These are phyloP conservation scores for Leishmania major DNA, from an alignment of 208 protist species.

Conservation along the genomic window DNA sequence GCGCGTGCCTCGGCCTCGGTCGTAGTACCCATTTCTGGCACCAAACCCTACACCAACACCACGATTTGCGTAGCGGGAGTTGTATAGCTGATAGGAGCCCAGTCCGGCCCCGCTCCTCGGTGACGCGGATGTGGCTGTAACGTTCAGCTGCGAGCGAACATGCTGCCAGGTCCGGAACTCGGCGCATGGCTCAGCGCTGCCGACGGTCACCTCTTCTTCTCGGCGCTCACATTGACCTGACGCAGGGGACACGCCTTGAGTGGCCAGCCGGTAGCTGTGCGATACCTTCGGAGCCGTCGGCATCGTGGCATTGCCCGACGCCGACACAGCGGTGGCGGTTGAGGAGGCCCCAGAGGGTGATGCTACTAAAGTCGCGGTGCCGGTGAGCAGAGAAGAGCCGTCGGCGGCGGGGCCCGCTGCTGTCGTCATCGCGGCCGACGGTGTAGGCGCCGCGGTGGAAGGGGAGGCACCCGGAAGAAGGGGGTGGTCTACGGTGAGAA, in stretches of 20 bases:
- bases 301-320: background rate
- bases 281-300: constrained; percentile 8
- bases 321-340: background rate
- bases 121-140: background rate
- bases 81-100: constrained; percentile 19
- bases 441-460: background rate
- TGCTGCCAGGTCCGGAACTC: constrained; percentile 29
- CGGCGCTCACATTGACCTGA: constrained; percentile 17
- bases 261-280: constrained; percentile 23
- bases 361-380: background rate
- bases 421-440: background rate
- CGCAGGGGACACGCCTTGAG: constrained; percentile 10
- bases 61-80: constrained; percentile 20
- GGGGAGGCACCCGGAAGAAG: constrained; percentile 9
- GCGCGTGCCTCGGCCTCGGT: constrained; percentile 10
- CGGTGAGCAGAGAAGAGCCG: background rate
- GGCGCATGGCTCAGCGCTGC: constrained; percentile 17
- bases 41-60: background rate
- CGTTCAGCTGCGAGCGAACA: constrained; percentile 24
- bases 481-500: constrained; percentile 19
- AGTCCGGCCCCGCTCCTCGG: background rate
- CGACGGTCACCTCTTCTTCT: constrained; percentile 2
- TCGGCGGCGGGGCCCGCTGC: background rate
- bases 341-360: background rate
- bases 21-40: constrained; percentile 15